Evolutionary conservation across 202 grass and related monocot genomes (phyloP), one percentile per base, ranked within the genome.

Genomic region (Zizania palustris): DNA sequence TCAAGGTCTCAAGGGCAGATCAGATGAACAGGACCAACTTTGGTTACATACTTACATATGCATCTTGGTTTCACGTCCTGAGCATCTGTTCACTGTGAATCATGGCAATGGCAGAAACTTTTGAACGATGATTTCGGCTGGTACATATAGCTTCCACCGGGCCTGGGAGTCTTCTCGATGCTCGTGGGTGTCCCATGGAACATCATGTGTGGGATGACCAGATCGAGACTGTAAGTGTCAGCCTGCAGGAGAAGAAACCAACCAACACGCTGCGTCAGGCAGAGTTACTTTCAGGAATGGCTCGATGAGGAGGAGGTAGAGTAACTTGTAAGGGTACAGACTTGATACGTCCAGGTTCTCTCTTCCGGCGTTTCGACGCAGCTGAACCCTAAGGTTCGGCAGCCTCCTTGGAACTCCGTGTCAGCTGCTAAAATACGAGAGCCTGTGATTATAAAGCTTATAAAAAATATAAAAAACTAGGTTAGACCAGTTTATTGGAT

Each of bases 131-230:
- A 48, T 76, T 89, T 98, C 35, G 91, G 91, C 63, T 72, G 85
- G 75, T 87, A 92, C 33, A 72, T 56, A 68, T 80, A 72, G 74
- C 80, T 82, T 76, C 87, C 95, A 65, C 85, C 89, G 14, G 71
- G 54, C 46, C 69, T 78, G 46, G 72, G 34, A 35, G 59, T 83
- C 80, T 92, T 98, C 70, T 83, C 74, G 19, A 90, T 35, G 71
- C 22, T 92, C 95, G 92, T 90, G 34, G 44, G 65, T 36, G 50
- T 14, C 40, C 91, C 89, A 40, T 94, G 91, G 0, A 98, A 80
- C 91, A 98, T 98, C 89, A 92, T 98, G 76, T 98, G 95, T 14
- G 85, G 91, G 11, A 90, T 85, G 70, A 80, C 95, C 95, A 95
- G 45, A 28, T 28, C 28, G 2, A 98, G 86, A 11, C 85, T 87